Conservation (phyloP, 495 filamentous ascomycete genomes). For the Endocarpon pusillum region DNA sequence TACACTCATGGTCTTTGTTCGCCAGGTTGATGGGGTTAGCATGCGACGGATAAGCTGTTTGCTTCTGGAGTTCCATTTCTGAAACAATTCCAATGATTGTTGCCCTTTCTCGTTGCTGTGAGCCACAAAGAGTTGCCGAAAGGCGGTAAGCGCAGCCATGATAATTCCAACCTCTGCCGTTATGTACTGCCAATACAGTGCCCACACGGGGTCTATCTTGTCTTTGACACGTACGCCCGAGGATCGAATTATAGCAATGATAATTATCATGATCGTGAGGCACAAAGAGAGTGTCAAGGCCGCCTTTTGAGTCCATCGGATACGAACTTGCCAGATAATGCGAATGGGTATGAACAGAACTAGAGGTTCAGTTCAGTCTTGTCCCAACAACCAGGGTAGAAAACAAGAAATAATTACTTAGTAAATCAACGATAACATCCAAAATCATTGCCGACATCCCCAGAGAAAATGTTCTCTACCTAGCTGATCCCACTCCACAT, state of each 20-base stretch:
- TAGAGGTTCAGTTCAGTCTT: constrained; percentile 1
- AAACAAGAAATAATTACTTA: constrained; percentile 7
- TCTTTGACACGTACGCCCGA: constrained; percentile 2
- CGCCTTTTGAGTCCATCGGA: constrained; percentile 9
- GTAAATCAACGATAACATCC: constrained; percentile 8
- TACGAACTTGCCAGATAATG: constrained; percentile 8
- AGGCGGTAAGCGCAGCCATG: constrained; percentile 8
- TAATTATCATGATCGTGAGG: constrained; percentile 8
- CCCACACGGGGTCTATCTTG: constrained; percentile 8
- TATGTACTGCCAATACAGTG: constrained; percentile 9
- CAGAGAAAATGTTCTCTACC: no score
- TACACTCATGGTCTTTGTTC: not conserved
- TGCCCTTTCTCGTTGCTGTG: not conserved
- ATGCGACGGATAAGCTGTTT: not conserved
- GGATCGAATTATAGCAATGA: constrained; percentile 6
- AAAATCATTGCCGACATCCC: constrained; percentile 5
- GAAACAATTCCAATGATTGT: not conserved
- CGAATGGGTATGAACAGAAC: constrained; percentile 9
- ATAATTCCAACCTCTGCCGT: constrained; percentile 7
- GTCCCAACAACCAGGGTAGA: no score
- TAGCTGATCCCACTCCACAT: not conserved
- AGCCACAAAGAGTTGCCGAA: constrained; percentile 9
- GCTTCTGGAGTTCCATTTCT: not conserved
- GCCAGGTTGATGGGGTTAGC: not conserved
- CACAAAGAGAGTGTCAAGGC: constrained; percentile 10